Base-by-base conservation (phyloP, 108 stramenopile genomes). In the Licmophora abbreviata region DNA sequence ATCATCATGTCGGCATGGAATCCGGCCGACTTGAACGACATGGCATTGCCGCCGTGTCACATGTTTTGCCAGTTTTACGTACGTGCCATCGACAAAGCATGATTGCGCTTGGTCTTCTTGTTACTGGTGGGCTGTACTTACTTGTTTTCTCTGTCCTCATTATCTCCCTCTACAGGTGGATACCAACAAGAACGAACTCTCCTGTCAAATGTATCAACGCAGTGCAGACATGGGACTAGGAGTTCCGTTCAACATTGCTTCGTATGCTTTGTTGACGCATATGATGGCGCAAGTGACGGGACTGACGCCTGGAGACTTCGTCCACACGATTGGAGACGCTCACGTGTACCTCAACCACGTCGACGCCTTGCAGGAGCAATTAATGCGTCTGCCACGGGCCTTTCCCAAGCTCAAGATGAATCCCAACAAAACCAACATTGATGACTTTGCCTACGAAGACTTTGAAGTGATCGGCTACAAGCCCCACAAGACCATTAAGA, bases 121-220 rank as follows among this genome's bases (percentile, higher is more conserved):
- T n/a, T n/a, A n/a, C n/a, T n/a, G n/a, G 34, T 35, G 34, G 34
- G 34, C 12, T 12, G 11, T 11, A 35, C 34, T 12, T 12, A 35
- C 34, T 11, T 35, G 12, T 35, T 35, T 35, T 35, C 34, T 35
- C 34, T 46, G 4, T 54, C 25, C 4, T 46, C 29, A 63, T 56
- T 65, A n/a, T n/a, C n/a, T n/a, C n/a, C n/a, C n/a, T n/a, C n/a
- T n/a, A n/a, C n/a, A n/a, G n/a, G n/a, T 91, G 18, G 86, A 87
- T 56, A 87, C 83, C 5, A 80, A 79, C 10, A 79, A 88, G 52
- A 94, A 96, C 33, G 97, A 98, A 71, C 69, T 99, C 6, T 92
- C 91, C 15, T 98, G 96, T 67, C 99, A 96, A 59, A 97, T 99
- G 99, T 99, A 99, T 63, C 99, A 99, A 67, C 90, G 99, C n/a